phyloP scores from a whole-genome alignment of 352 stramenopile species.

The Pythium rishiriense region DNA sequence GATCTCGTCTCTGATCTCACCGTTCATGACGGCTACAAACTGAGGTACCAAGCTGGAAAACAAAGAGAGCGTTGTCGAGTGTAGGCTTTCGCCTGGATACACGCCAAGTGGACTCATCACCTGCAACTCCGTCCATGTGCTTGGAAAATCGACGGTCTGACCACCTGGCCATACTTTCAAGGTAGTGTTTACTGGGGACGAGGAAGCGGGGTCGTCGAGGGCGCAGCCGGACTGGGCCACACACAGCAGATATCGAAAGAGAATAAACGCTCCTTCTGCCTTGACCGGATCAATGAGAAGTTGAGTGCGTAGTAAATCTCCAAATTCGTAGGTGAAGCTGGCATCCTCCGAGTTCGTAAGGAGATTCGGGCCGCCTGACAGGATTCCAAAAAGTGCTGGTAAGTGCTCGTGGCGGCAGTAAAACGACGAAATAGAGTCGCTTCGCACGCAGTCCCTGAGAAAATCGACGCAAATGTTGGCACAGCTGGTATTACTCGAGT shows the following conservation, averaged over 20 bases:
- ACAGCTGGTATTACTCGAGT: not conserved
- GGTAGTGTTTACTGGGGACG: not conserved
- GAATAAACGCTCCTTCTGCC: not conserved
- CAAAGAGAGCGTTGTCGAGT: not conserved
- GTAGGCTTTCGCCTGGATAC: not conserved
- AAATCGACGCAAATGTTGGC: not conserved
- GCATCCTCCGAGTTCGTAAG: not conserved
- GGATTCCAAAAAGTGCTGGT: not conserved
- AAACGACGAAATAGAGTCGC: not conserved
- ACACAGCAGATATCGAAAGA: constrained; percentile 3
- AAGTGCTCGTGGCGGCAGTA: not conserved
- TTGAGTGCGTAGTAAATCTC: not conserved
- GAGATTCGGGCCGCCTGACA: not conserved
- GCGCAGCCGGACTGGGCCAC: not conserved
- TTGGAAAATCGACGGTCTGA: not conserved
- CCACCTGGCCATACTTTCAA: not conserved
- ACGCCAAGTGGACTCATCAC: not conserved
- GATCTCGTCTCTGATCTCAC: not conserved
- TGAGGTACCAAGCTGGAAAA: not conserved
- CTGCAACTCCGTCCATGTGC: not conserved
- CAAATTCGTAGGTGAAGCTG: not conserved
- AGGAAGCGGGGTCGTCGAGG: not conserved
- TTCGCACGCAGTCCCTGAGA: constrained; percentile 5
- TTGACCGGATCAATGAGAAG: not conserved
- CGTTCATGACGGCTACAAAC: not conserved